phyloP scores from a whole-genome alignment of 1,139 yeast species.

The Wickerhamomyces sp. region DNA sequence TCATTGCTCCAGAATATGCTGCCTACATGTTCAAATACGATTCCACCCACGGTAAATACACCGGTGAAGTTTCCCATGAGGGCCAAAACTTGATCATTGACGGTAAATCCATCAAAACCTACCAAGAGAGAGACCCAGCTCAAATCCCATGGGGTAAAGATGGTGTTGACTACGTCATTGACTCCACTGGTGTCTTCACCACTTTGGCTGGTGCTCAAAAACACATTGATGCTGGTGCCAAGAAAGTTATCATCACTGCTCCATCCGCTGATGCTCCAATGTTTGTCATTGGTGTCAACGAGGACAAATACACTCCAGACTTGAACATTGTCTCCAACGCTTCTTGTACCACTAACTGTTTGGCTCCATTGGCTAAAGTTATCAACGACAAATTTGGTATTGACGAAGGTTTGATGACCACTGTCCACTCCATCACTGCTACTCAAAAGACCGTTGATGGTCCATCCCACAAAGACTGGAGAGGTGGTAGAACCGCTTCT shows the following conservation, averaged over 20 bases:
- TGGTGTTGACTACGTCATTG: constrained; percentile 77
- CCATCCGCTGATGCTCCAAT: constrained; percentile 87
- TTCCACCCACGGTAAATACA: constrained; percentile 76
- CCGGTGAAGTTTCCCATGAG: constrained; percentile 59
- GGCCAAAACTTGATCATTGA: constrained; percentile 57
- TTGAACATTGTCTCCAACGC: constrained; percentile 75
- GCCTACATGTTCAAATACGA: constrained; percentile 87
- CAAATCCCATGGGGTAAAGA: constrained; percentile 76
- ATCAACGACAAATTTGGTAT: constrained; percentile 75
- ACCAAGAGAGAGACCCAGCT: constrained; percentile 76
- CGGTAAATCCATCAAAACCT: constrained; percentile 64
- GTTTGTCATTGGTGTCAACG: constrained; percentile 84
- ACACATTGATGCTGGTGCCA: constrained; percentile 83
- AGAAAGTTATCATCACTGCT: constrained; percentile 85
- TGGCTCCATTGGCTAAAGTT: constrained; percentile 85
- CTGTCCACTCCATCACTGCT: constrained; percentile 87
- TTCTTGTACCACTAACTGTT: constrained; percentile 87
- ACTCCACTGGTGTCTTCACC: constrained; percentile 90
- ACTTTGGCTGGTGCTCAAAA: constrained; percentile 69
- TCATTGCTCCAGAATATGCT: constrained; percentile 78
- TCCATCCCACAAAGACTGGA: constrained; percentile 90
- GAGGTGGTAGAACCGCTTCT: constrained; percentile 91
- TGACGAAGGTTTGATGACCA: constrained; percentile 87
- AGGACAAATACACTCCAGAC: constrained; percentile 65
- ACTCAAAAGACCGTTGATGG: constrained; percentile 90